Evolutionary conservation across 148 eudicot genomes (phyloP), one percentile per base, ranked within the genome.

Genomic region (Chenopodium berlandieri): DNA sequence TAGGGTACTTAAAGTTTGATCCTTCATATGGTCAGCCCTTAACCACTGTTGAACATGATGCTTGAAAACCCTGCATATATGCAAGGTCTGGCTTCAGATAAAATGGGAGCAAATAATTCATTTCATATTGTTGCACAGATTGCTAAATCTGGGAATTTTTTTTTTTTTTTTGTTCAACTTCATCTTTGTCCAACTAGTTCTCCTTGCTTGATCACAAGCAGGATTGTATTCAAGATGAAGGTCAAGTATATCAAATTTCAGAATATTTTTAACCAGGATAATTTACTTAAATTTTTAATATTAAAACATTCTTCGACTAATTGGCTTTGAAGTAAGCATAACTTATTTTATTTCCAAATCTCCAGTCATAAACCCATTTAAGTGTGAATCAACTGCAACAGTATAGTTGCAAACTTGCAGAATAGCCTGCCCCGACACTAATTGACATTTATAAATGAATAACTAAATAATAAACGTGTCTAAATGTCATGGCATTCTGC

Each of bases 21-120:
- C 76, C 80, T 86, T 87, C 80, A 91, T 88, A 76, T 88, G 94
- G 46, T 87, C 87, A 71, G 88, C 89, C 81, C 76, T 87, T 78
- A 96, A 85, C 90, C 96, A 83, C 52, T 87, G 86, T 56, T 90
- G 89, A 83, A 94, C 84, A 80, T 88, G 89, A 79, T 92, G 88
- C 86, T 92, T 96, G 85, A 92, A 96, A 78, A 94, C 85, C 97
- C 99, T 96, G 89, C 87, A 87, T n/a, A 77, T 71, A 83, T 31
- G 11, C 79, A 68, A 44, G 48, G 65, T 17, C 37, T 71, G n/a
- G 7, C 9, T 56, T 77, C 46, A 66, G n/a, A 79, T 19, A 63
- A 66, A 72, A 17, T 14, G 4, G 62, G 22, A 56, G 19, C 19
- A 56, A 56, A 56, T 17, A 17, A 56, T 19, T 56, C 62, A 56